Base-by-base conservation (phyloP, 441 rosid genomes). In the Omphalea diandra region DNA sequence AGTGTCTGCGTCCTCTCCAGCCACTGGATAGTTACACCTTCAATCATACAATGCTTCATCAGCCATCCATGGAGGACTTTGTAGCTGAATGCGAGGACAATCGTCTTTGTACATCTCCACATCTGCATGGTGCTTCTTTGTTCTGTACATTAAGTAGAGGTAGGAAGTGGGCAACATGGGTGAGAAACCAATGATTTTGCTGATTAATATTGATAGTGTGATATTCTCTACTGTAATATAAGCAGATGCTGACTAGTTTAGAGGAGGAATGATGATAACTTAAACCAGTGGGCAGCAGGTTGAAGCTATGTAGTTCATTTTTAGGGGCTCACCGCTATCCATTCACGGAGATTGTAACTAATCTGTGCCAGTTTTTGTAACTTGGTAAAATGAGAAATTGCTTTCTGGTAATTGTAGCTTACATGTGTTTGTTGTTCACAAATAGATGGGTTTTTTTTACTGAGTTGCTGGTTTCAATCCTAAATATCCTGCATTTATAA, bases 111-210 rank as follows among this genome's bases (percentile, higher is more conserved):
- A 60, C 54, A 54, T 76, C 29, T 68, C 67, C 72, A 50, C 76
- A 54, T 56, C 14, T 36, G 49, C 67, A 62, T 53, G 41, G 72
- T 60, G 66, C 77, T 63, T 65, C 67, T 58, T 76, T 65, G 72
- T 68, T 59, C 67, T 83, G 84, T 83, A 81, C 81, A 84, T 81
- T 83, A 72, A 67, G 76, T 20, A 52, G 65, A 76, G 77, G 70
- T 64, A 63, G 74, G 69, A 66, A 69, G 67, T 56, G 33, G 52
- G 67, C 57, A 63, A 35, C 67, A 38, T 60, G 77, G 65, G 58
- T 61, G 53, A 70, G 65, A 50, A 69, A 63, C 77, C 73, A 14
- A 57, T 74, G 68, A 54, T 73, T 72, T 77, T 80, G 67, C 77
- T 35, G 55, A 71, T 67, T 65, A 7, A 29, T 56, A 75, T 63